phyloP scores from a whole-genome alignment of 1,284 basidiomycete species.

The Melanopsichium pennsylvanicum region DNA sequence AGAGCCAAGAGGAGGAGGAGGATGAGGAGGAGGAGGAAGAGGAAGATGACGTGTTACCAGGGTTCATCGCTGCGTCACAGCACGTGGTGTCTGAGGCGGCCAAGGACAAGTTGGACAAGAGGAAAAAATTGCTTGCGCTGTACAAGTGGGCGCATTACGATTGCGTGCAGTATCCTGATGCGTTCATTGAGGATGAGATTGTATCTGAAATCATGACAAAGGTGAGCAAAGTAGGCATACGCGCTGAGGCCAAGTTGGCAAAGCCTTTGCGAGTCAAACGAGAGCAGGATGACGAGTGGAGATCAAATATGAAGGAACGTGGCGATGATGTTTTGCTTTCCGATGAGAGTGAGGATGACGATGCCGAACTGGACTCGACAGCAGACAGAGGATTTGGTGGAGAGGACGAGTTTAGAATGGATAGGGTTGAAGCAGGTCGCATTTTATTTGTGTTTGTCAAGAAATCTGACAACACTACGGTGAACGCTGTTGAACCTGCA shows the following conservation, averaged over 20 bases:
- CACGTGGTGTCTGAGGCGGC: conserved; percentile 26
- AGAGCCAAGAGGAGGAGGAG: conserved; percentile 24
- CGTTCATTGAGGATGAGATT: conserved; percentile 33
- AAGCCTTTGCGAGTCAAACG: conserved; percentile 6
- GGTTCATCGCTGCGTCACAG: conserved; percentile 52
- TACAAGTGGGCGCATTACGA: conserved; percentile 88
- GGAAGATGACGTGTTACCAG: conserved; percentile 24
- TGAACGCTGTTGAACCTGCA: conserved; percentile 9
- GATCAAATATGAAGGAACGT: conserved; percentile 24
- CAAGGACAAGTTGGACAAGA: conserved; percentile 70
- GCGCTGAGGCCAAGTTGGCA: background rate
- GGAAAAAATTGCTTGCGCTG: conserved; percentile 79
- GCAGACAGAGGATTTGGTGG: background rate
- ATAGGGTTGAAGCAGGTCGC: conserved; percentile 25
- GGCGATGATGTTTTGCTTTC: conserved; percentile 25
- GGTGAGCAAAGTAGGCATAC: background rate
- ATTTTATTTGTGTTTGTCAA: conserved; percentile 49
- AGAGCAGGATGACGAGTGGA: conserved; percentile 26
- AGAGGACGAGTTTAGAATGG: conserved; percentile 13
- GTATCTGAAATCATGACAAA: conserved; percentile 16
- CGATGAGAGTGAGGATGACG: conserved; percentile 1
- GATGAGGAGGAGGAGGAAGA: conserved; percentile 33
- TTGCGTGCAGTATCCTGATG: conserved; percentile 42
- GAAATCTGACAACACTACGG: conserved; percentile 18
- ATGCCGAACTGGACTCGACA: background rate